A percentile compares a stretch with the other conserved stretches of the same genome.
Conservation (phyloP, 805 yeast genomes). For the Teunomyces gatunensis region DNA sequence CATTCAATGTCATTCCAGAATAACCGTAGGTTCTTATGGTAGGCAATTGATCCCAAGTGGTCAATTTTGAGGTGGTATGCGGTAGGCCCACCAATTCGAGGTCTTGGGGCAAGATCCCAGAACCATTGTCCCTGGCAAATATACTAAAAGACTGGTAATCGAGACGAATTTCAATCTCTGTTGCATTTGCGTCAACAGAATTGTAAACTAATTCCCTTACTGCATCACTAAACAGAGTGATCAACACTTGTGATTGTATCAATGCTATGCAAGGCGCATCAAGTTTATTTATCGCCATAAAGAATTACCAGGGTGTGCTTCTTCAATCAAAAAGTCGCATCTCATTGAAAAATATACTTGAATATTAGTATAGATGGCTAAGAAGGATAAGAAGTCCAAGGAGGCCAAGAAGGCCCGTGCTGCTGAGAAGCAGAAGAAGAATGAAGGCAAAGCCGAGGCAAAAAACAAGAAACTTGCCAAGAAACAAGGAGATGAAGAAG, state of each 20-base stretch:
- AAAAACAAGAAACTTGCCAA: slow-evolving; percentile 74
- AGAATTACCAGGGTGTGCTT: too few species aligned
- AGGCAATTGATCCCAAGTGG: not conserved
- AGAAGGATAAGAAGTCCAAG: slow-evolving; percentile 79
- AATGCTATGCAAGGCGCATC: slow-evolving; percentile 8
- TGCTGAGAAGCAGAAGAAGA: slow-evolving; percentile 80
- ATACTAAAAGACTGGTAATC: slow-evolving; percentile 33
- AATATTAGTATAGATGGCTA: slow-evolving; percentile 62
- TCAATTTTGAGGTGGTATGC: slow-evolving; percentile 24
- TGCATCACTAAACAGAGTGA: slow-evolving; percentile 39
- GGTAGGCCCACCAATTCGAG: slow-evolving; percentile 45
- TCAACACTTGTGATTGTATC: slow-evolving; percentile 31
- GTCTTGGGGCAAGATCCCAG: slow-evolving; percentile 56
- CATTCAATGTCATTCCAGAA: slow-evolving; percentile 12
- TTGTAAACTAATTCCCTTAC: slow-evolving; percentile 53
- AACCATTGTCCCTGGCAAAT: slow-evolving; percentile 65
- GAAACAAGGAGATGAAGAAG: slow-evolving; percentile 77
- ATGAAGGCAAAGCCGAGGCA: slow-evolving; percentile 64
- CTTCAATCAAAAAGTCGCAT: not conserved
- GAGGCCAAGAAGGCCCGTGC: slow-evolving; percentile 88
- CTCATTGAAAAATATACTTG: not conserved
- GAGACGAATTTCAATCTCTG: slow-evolving; percentile 28
- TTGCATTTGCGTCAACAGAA: slow-evolving; percentile 53
- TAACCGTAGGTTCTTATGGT: slow-evolving; percentile 5
- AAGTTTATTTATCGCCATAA: slow-evolving; percentile 10